These are phyloP conservation scores for Mycena galopus DNA, from an alignment of 768 basidiomycete genomes.

Conservation along the genomic window DNA sequence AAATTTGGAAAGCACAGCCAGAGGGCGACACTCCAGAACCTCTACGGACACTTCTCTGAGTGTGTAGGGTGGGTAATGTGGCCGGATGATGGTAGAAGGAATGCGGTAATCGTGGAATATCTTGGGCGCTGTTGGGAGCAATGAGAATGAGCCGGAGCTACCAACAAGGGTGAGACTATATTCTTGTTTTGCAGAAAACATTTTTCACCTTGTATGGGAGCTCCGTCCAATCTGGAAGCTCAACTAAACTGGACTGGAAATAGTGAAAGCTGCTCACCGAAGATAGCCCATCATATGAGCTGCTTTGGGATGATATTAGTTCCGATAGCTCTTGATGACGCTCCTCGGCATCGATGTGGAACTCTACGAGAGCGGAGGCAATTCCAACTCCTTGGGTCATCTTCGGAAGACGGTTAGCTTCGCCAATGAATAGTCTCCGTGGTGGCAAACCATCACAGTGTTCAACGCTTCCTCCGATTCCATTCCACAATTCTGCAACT, in stretches of 20 bases:
- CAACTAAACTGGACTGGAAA: neutral
- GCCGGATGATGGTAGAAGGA: too few relatives aligned
- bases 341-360: neutral
- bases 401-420: neutral
- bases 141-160: neutral
- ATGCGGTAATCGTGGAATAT: too few relatives aligned
- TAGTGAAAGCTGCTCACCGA: neutral
- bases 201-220: neutral
- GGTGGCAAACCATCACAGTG: neutral
- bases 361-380: neutral
- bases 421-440: neutral
- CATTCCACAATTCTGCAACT: neutral
- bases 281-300: neutral
- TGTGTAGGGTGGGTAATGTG: too few relatives aligned
- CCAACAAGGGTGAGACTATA: neutral
- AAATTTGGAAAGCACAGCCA: too few relatives aligned
- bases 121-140: neutral
- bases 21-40: too few relatives aligned
- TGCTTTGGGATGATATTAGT: conserved; percentile 6
- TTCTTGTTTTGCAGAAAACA: neutral
- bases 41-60: too few relatives aligned
- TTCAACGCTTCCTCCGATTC: neutral
- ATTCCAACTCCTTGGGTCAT: neutral
- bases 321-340: conserved; percentile 17
- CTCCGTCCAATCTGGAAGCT: neutral